phyloP scores from a whole-genome alignment of 768 basidiomycete species.

The Cystofilobasidium ferigula region DNA sequence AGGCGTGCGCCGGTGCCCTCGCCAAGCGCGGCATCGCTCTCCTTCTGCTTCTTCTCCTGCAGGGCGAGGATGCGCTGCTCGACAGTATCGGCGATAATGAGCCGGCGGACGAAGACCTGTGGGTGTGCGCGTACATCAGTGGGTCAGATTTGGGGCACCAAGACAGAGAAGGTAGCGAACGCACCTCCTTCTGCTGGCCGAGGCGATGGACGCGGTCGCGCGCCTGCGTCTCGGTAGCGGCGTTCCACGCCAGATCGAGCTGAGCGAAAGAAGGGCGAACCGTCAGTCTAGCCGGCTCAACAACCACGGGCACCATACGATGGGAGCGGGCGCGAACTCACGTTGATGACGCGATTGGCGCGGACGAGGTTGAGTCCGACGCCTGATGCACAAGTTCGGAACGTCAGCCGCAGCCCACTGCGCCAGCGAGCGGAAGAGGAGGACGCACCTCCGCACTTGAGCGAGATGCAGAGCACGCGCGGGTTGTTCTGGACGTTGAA shows the following conservation, averaged over 20 bases:
- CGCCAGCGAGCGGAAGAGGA: conserved; percentile 28
- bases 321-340: not conserved
- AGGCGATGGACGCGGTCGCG: conserved; percentile 41
- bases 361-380: conserved; percentile 21
- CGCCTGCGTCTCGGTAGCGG: conserved; percentile 37
- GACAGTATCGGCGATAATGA: conserved; percentile 37
- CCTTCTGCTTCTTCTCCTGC: conserved; percentile 43
- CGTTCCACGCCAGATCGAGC: conserved; percentile 39
- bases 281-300: not conserved
- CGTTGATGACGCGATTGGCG: conserved; percentile 34
- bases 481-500: conserved; percentile 32
- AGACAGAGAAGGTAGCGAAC: too few species aligned
- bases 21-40: conserved; percentile 45
- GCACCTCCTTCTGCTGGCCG: conserved; percentile 24
- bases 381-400: not conserved
- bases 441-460: conserved; percentile 38
- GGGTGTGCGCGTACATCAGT: too few species aligned
- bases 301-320: not conserved
- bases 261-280: conserved; percentile 5
- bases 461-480: conserved; percentile 38
- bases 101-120: conserved; percentile 34
- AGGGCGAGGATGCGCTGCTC: conserved; percentile 60
- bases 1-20: conserved; percentile 52
- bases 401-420: not conserved
- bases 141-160: too few species aligned